A percentile compares a stretch with the other conserved stretches of the same genome.
Evolutionary conservation across 140 eudicot species (phyloP).

Genomic region (Flaveria floridana): DNA sequence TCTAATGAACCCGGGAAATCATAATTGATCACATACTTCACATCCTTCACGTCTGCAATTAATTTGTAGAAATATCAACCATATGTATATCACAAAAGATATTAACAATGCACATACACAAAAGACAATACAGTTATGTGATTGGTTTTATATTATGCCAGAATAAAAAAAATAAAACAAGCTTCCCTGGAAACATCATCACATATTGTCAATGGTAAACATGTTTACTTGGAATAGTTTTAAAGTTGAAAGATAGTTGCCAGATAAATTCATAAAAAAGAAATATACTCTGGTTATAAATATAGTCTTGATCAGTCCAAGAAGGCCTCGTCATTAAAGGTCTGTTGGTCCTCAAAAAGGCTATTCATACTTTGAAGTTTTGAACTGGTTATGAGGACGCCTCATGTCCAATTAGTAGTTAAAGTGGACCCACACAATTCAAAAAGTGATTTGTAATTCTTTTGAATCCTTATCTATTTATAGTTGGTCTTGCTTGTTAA

Average conservation of each 20-base stretch:
- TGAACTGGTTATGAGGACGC: background rate
- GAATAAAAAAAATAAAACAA: background rate
- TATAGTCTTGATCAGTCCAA: background rate
- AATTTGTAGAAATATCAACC: conserved; percentile 20
- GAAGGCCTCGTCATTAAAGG: background rate
- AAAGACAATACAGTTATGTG: background rate
- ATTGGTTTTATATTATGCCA: background rate
- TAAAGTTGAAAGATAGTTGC: background rate
- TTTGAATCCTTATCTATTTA: background rate
- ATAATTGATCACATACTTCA: conserved; percentile 80
- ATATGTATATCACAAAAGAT: conserved; percentile 3
- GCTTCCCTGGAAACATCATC: background rate
- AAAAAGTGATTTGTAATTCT: background rate
- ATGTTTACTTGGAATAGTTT: background rate
- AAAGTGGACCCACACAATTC: background rate
- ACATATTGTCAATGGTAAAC: background rate
- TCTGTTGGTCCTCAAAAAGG: background rate
- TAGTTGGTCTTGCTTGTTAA: background rate
- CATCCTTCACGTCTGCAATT: conserved; percentile 91
- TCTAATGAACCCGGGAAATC: conserved; percentile 95
- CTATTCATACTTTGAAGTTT: background rate
- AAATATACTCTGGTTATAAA: too few species aligned
- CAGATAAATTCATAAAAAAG: background rate
- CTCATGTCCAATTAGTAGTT: background rate
- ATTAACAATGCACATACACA: background rate